Percentiles rank a stretch among this genome's conserved stretches.
Evolutionary conservation across 352 stramenopile species (phyloP).

Genomic region (Globisporangium splendens): DNA sequence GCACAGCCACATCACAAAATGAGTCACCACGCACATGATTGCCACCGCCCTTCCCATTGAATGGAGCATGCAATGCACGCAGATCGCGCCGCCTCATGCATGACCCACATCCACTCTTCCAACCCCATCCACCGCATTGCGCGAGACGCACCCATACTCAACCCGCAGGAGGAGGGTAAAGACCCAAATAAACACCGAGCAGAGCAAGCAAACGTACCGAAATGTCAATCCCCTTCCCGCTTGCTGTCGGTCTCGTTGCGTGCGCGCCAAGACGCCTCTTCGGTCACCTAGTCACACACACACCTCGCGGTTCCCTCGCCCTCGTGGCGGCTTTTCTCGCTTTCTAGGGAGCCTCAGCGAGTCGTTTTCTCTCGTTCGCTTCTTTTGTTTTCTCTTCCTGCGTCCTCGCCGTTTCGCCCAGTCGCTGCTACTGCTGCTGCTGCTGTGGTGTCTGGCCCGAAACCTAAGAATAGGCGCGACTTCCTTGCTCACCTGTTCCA

Average conservation of each 20-base stretch:
- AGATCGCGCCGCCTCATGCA: background rate
- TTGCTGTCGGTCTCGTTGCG: slow-evolving; percentile 23
- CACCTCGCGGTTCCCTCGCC: slow-evolving; percentile 11
- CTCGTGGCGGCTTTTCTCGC: slow-evolving; percentile 24
- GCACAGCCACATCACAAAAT: background rate
- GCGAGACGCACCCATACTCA: background rate
- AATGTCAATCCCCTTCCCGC: slow-evolving; percentile 13
- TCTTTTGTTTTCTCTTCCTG: background rate
- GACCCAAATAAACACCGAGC: slow-evolving; percentile 1
- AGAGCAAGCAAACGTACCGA: slow-evolving; percentile 13
- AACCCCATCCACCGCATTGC: background rate
- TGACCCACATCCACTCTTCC: no score
- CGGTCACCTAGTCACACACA: slow-evolving; percentile 39
- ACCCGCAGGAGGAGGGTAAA: background rate
- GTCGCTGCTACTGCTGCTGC: slow-evolving; percentile 1
- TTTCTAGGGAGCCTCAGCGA: background rate
- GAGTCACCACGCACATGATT: background rate
- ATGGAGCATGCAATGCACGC: background rate
- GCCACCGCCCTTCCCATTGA: background rate
- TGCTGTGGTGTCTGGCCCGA: background rate
- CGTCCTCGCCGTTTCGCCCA: slow-evolving; percentile 14
- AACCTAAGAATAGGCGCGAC: slow-evolving; percentile 13
- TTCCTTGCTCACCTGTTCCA: background rate
- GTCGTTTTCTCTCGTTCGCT: slow-evolving; percentile 7
- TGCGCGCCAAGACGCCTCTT: slow-evolving; percentile 25